phyloP scores from a whole-genome alignment of 2,329 filamentous ascomycete species.

The Gremmenia infestans region DNA sequence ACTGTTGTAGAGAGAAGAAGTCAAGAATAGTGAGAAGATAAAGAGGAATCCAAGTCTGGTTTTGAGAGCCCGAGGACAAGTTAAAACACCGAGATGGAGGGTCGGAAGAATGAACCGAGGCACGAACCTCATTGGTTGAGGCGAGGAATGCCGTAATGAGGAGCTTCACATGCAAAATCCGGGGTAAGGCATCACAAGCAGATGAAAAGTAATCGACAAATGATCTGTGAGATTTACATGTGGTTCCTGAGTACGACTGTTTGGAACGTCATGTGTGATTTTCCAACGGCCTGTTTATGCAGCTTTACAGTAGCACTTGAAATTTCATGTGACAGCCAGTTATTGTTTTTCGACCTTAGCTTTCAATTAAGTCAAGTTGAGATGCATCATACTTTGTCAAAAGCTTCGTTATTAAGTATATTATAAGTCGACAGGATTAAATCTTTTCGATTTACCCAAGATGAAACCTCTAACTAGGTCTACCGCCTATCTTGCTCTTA shows the following conservation, averaged over 20 bases:
- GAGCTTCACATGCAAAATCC: slow-evolving; percentile 1
- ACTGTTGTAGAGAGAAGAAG: neutral
- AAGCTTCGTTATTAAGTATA: too few relatives aligned
- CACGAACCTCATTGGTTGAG: neutral
- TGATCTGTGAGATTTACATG: neutral
- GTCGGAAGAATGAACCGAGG: neutral
- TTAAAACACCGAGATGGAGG: neutral
- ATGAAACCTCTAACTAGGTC: too few relatives aligned
- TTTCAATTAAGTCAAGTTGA: too few relatives aligned
- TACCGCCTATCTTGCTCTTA: too few relatives aligned
- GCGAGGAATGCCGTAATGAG: neutral
- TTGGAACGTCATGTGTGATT: neutral
- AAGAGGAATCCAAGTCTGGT: neutral
- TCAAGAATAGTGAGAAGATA: neutral
- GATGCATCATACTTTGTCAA: too few relatives aligned
- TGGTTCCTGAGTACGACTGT: neutral
- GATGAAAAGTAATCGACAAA: neutral
- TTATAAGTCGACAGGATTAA: too few relatives aligned
- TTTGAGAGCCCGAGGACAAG: neutral
- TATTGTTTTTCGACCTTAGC: too few relatives aligned
- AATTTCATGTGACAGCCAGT: neutral
- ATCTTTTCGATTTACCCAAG: too few relatives aligned
- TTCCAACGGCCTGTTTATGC: neutral
- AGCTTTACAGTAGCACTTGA: neutral
- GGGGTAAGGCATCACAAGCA: neutral